Conservation (phyloP, 2,329 filamentous ascomycete genomes). For the Colletotrichum navitas region DNA sequence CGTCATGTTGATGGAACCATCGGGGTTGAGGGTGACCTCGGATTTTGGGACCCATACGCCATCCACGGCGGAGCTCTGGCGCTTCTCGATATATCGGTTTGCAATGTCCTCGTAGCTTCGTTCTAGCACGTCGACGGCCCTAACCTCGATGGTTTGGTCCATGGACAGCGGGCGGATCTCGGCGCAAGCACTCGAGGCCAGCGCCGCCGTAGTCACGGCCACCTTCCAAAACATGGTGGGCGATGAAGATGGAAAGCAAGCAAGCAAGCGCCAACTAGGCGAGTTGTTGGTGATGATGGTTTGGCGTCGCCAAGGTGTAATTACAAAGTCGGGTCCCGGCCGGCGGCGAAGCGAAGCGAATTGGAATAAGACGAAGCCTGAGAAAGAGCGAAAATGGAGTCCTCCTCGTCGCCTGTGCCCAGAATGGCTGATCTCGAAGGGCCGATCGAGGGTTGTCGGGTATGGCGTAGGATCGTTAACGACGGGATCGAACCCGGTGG, state of each 20-base stretch:
- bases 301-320: conserved; percentile 40
- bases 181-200: conserved; percentile 40
- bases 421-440: conserved; percentile 3
- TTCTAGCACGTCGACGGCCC: conserved; percentile 43
- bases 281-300: conserved; percentile 12
- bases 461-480: conserved; percentile 30
- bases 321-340: conserved; percentile 43
- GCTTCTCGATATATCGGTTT: conserved; percentile 44
- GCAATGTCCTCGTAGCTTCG: conserved; percentile 40
- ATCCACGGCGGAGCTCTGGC: conserved; percentile 29
- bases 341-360: conserved; percentile 43
- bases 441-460: conserved; percentile 41
- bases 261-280: conserved; percentile 13
- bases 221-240: conserved; percentile 41
- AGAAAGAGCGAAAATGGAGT: conserved; percentile 28
- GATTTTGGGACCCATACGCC: conserved; percentile 37
- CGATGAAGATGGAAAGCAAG: conserved; percentile 9
- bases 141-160: conserved; percentile 49
- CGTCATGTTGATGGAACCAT: conserved; percentile 65
- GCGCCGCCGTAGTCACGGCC: conserved; percentile 35
- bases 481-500: conserved; percentile 38
- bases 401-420: conserved; percentile 26
- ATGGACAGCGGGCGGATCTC: conserved; percentile 38
- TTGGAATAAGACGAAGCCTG: conserved; percentile 35
- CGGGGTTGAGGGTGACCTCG: conserved; percentile 52